Evolutionary conservation across 805 yeast species (phyloP).

Genomic region (Candida awuae): DNA sequence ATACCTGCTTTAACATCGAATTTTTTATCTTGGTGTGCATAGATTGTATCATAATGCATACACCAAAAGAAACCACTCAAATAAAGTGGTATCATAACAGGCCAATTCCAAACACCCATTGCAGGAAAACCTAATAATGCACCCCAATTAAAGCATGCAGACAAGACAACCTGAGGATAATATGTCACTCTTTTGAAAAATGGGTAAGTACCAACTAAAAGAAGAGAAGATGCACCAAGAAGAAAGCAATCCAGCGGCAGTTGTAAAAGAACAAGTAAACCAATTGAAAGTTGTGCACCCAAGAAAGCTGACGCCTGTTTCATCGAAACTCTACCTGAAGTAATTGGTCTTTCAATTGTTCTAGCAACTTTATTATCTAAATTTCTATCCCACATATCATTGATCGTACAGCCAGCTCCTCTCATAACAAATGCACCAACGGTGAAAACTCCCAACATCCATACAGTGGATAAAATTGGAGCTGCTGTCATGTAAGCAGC

Average conservation of each 20-base stretch:
- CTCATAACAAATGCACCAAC: conserved; percentile 88
- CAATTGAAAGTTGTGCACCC: conserved; percentile 66
- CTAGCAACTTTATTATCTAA: conserved; percentile 81
- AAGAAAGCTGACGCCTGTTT: conserved; percentile 64
- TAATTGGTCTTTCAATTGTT: conserved; percentile 86
- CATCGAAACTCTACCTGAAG: conserved; percentile 72
- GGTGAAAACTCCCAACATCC: conserved; percentile 63
- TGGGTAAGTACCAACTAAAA: conserved; percentile 82
- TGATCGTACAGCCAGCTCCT: conserved; percentile 96
- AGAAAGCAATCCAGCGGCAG: conserved; percentile 77
- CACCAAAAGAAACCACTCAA: conserved; percentile 82
- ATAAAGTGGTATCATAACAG: conserved; percentile 72
- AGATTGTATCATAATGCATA: conserved; percentile 90
- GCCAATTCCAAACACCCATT: conserved; percentile 73
- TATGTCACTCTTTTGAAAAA: conserved; percentile 90
- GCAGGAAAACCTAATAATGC: conserved; percentile 93
- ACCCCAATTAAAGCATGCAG: conserved; percentile 91
- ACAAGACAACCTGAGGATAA: conserved; percentile 82
- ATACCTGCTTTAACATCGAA: conserved; percentile 88
- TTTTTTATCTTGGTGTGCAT: conserved; percentile 93
- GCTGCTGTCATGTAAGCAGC: conserved; percentile 74
- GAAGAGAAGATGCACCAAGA: conserved; percentile 73
- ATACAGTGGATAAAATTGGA: conserved; percentile 51
- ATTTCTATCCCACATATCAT: conserved; percentile 79
- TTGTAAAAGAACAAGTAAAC: conserved; percentile 60